Conservation (phyloP, 208 protist species). For the Leishmania aethiopica region DNA sequence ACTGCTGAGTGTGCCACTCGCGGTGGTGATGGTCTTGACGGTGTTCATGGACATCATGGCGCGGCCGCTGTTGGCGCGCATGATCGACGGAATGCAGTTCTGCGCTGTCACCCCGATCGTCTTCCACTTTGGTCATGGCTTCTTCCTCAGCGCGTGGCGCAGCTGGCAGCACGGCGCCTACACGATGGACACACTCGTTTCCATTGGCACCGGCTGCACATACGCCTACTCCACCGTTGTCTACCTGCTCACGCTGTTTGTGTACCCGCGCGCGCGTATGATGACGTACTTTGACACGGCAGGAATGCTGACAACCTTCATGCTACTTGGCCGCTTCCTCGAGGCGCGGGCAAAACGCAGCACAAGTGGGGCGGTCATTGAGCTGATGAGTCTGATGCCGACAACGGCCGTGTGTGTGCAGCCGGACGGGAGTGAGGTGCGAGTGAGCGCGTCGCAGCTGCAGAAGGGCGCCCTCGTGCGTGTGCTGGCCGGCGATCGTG, state of each 20-base stretch:
- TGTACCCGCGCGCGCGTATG: conserved; percentile 27
- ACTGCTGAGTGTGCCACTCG: conserved; percentile 65
- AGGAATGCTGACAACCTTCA: conserved; percentile 94
- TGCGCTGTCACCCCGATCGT: conserved; percentile 81
- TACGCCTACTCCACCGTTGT: conserved; percentile 76
- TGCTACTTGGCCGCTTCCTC: conserved; percentile 96
- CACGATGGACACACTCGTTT: conserved; percentile 92
- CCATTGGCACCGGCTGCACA: conserved; percentile 73
- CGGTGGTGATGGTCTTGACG: conserved; percentile 75
- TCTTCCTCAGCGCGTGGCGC: conserved; percentile 72
- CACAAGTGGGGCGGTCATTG: conserved; percentile 87
- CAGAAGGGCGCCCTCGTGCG: conserved; percentile 70
- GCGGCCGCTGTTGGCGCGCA: conserved; percentile 20
- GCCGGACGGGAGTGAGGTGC: conserved; percentile 35
- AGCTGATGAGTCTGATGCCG: conserved; percentile 87
- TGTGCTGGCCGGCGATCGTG: conserved; percentile 85
- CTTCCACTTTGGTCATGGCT: conserved; percentile 74
- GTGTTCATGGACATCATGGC: conserved; percentile 39
- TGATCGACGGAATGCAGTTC: conserved; percentile 63
- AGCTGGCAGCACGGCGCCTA: conserved; percentile 59
- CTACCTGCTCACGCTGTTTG: conserved; percentile 39
- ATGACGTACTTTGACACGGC: conserved; percentile 96
- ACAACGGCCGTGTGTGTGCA: conserved; percentile 25
- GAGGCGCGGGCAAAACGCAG: conserved; percentile 94
- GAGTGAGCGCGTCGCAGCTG: conserved; percentile 41